Evolutionary conservation across 2,329 filamentous ascomycete species (phyloP), one percentile per base, ranked within the genome.

Genomic region (Ilyonectria robusta): DNA sequence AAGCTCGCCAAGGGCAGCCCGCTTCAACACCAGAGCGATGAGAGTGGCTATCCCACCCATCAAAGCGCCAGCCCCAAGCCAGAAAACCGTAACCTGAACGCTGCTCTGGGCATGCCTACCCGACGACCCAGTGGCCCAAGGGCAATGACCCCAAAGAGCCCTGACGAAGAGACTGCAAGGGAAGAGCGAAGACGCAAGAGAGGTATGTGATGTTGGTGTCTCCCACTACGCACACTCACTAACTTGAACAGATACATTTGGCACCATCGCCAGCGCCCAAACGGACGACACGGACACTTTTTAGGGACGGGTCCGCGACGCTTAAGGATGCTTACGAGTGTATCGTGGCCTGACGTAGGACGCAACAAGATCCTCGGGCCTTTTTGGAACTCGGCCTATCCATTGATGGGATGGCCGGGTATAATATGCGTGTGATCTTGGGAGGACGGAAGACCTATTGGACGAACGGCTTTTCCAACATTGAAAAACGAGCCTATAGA

Each of bases 121-220:
- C 82, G 88, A 55, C 79, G 87, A 64, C 88, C 88, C 26, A 89
- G 86, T 59, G 88, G 88, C 23, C 88, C 88, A 15, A 80, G 88
- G 69, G 87, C 88, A 19, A 90, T 90, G 88, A 90, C 88, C 6
- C 88, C 88, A 0, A 88, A 84, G 78, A 86, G 83, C 64, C 81
- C 82, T 0, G 81, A 85, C 53, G 83, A 86, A 47, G 85, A 85
- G 64, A 81, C 80, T 21, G 81, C 81, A 9, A 79, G 79, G 60
- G 83, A 84, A 29, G 86, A 87, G 67, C 81, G 85, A 70, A 81
- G 87, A 71, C 82, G 85, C 47, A 91, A 90, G 82, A 84, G 88
- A 85, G 85, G 88, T 90, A 81, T 76, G 84, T 68, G 33, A 23
- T 8, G 3, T 48, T 7, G 3, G 33, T 35, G 4, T 23, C 6